These are phyloP conservation scores for Dissophora ornata DNA, from an alignment of 192 early-diverging fungal species.

Conservation along the genomic window DNA sequence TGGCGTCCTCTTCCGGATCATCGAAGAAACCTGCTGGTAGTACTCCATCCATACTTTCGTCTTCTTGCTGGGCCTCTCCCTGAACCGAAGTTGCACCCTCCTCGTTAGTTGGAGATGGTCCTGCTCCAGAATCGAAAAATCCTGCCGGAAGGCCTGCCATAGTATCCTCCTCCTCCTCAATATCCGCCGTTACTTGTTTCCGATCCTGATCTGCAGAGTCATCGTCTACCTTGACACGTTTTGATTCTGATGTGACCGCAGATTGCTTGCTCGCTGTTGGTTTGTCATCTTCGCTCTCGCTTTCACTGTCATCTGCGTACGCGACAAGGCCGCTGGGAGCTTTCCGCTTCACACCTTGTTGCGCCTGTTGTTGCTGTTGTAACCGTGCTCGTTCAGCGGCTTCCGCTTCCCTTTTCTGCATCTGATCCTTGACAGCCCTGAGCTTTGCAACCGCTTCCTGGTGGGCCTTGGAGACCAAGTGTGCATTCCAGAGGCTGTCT, in stretches of 20 bases:
- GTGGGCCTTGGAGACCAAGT: slow-evolving; percentile 57
- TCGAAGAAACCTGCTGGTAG: slow-evolving; percentile 69
- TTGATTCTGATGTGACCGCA: slow-evolving; percentile 18
- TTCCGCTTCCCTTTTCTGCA: slow-evolving; percentile 39
- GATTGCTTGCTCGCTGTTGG: background rate
- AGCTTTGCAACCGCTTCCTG: slow-evolving; percentile 59
- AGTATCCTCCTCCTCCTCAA: slow-evolving; percentile 47
- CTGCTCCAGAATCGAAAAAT: slow-evolving; percentile 55
- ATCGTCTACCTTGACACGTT: slow-evolving; percentile 32
- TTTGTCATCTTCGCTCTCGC: slow-evolving; percentile 46
- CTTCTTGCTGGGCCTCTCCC: slow-evolving; percentile 3
- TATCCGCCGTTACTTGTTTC: slow-evolving; percentile 24
- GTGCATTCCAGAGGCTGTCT: slow-evolving; percentile 60
- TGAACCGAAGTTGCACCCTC: background rate
- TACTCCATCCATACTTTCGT: slow-evolving; percentile 36
- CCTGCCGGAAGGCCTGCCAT: slow-evolving; percentile 56
- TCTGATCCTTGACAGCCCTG: slow-evolving; percentile 57
- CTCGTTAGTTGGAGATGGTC: background rate
- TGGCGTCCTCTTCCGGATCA: slow-evolving; percentile 60
- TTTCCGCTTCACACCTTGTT: slow-evolving; percentile 44
- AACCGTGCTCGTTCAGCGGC: slow-evolving; percentile 36
- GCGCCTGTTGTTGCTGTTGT: slow-evolving; percentile 23
- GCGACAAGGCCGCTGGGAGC: slow-evolving; percentile 47
- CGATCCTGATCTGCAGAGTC: slow-evolving; percentile 22
- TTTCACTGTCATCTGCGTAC: slow-evolving; percentile 38